These are phyloP conservation scores for Silene noctiflora DNA, from an alignment of 179 eudicot species.

Conservation along the genomic window DNA sequence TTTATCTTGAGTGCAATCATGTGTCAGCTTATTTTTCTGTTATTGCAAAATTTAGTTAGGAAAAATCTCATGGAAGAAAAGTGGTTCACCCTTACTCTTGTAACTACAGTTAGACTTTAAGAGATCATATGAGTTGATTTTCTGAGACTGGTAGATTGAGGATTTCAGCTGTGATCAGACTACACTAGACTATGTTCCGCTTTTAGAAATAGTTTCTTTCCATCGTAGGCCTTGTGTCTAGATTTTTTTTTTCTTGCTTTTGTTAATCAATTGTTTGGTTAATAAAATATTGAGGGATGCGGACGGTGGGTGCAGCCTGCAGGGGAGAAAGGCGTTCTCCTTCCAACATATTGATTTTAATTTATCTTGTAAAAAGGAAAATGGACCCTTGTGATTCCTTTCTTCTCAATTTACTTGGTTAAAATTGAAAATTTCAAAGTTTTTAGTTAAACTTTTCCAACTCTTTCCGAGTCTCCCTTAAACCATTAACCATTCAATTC, in stretches of 20 bases:
- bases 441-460: no score
- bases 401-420: no score
- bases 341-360: background rate
- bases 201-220: no score
- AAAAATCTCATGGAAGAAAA: background rate
- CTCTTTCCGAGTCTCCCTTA: no score
- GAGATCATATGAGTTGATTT: background rate
- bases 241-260: background rate
- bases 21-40: background rate
- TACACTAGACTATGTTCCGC: background rate
- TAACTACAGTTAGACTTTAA: background rate
- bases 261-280: background rate
- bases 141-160: background rate
- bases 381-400: background rate
- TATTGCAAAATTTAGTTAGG: background rate
- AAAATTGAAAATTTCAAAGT: no score
- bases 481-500: no score
- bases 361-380: background rate
- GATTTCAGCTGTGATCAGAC: background rate
- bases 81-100: background rate
- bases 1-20: background rate
- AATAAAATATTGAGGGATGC: background rate
- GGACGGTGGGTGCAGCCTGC: background rate
- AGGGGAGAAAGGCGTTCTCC: background rate
- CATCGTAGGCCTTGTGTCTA: background rate